Percentiles rank a stretch among this genome's conserved stretches.
These are phyloP conservation scores for Cucurbitaria berberidis DNA, from an alignment of 2,329 filamentous ascomycete species.

Conservation along the genomic window DNA sequence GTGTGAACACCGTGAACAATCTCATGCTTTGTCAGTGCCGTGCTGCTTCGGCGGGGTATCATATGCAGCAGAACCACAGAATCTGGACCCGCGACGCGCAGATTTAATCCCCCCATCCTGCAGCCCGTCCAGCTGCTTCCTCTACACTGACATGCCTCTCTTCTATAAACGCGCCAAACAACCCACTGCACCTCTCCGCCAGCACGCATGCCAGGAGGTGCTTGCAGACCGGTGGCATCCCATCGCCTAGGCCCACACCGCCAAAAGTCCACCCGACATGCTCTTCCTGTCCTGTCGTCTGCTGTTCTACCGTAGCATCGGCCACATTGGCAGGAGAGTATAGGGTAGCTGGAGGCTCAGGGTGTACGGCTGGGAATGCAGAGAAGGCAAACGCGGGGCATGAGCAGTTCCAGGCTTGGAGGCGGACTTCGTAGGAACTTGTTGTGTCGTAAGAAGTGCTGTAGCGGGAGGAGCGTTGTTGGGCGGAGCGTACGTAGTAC, in stretches of 20 bases:
- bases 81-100: background rate
- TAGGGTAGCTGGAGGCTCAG: slow-evolving; percentile 13
- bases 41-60: slow-evolving; percentile 33
- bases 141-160: slow-evolving; percentile 63
- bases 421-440: slow-evolving; percentile 70
- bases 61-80: slow-evolving; percentile 10
- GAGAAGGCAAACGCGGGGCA: slow-evolving; percentile 84
- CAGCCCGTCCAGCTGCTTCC: slow-evolving; percentile 75
- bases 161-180: slow-evolving; percentile 65
- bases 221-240: slow-evolving; percentile 74
- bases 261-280: slow-evolving; percentile 39
- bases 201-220: slow-evolving; percentile 86
- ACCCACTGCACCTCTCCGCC: slow-evolving; percentile 66
- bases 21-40: slow-evolving; percentile 11
- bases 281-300: background rate
- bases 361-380: slow-evolving; percentile 59
- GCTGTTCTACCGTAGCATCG: background rate
- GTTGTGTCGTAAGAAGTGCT: slow-evolving; percentile 34
- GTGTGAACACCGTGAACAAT: background rate
- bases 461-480: slow-evolving; percentile 48
- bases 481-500: slow-evolving; percentile 70
- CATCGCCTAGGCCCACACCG: slow-evolving; percentile 52
- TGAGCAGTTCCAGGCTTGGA: slow-evolving; percentile 83
- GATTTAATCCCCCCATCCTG: slow-evolving; percentile 43
- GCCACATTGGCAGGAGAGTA: background rate